Evolutionary conservation across 2,329 filamentous ascomycete genomes (phyloP), one percentile per base, ranked within the genome.

Genomic region (Aurifilum marmelostoma): DNA sequence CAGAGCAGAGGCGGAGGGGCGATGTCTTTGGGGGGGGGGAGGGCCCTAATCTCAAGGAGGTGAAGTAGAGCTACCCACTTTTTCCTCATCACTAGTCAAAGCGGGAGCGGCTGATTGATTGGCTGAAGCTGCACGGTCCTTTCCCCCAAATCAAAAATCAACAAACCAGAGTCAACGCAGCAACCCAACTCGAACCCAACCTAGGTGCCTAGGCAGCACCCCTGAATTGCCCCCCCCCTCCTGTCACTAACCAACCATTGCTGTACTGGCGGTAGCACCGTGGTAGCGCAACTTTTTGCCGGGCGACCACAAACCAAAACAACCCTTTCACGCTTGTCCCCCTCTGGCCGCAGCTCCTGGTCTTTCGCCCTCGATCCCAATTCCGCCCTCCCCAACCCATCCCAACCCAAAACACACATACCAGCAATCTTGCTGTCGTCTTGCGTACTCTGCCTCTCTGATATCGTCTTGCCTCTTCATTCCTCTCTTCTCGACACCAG

Each of bases 101-200:
- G 32, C 8, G 18, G 24, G 16, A 37, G 11, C 54, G 1, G 18
- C 18, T 29, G 29, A n/a, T 6, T 60, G 34, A 66, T 66, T 66
- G 64, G 64, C 37, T 43, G 27, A 6, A 47, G 21, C 21, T 16
- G 54, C 54, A 32, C 54, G 34, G 63, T 7, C 32, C 63, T 59
- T 58, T 41, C 63, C 61, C 24, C 66, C 52, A 65, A 43, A 65
- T 58, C 67, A 69, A 69, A 69, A 71, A 67, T 71, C 69, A 71
- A 71, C 67, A 71, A 71, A 71, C 56, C 67, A 54, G 47, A 61
- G 41, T 18, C 27, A 32, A 34, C 41, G n/a, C 47, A 67, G 64
- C 65, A 54, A 39, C 47, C 34, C 18, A 12, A 37, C 34, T 14
- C 16, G n/a, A 27, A 27, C 24, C 50, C 50, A 52, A 27, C 11